Conservation (phyloP, 2,329 filamentous ascomycete genomes). For the Aspergillus spinulosporus region DNA sequence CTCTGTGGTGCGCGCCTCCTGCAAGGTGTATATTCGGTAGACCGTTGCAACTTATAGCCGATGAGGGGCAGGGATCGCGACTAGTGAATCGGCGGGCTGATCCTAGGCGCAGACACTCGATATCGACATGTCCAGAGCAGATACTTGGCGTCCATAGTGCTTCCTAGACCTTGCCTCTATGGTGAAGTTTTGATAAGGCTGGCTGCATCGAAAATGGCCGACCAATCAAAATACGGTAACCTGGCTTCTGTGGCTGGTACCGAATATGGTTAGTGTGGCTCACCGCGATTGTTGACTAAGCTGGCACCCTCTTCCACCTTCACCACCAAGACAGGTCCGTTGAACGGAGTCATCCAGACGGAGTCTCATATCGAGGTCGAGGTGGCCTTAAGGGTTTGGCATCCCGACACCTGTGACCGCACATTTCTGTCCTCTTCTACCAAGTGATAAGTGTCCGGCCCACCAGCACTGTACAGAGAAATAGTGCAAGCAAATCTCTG, state of each 20-base stretch:
- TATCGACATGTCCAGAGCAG: background rate
- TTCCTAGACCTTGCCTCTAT: background rate
- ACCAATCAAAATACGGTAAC: conserved; percentile 15
- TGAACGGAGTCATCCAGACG: background rate
- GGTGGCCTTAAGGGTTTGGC: background rate
- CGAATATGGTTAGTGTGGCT: background rate
- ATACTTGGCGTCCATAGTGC: background rate
- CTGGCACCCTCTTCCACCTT: background rate
- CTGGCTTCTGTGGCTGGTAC: conserved; percentile 3
- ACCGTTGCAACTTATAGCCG: background rate
- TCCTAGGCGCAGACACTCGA: background rate
- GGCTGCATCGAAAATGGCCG: conserved; percentile 6
- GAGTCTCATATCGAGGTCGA: background rate
- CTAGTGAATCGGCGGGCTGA: background rate
- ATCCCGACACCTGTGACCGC: background rate
- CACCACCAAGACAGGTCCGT: background rate
- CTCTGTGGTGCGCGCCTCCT: background rate
- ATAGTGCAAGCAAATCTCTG: conserved; percentile 8
- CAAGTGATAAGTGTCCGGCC: background rate
- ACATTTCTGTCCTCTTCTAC: background rate
- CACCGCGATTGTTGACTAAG: conserved; percentile 11
- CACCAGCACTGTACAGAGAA: background rate
- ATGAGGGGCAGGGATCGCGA: background rate
- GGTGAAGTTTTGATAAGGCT: background rate
- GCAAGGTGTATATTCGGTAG: background rate